Evolutionary conservation across 495 filamentous ascomycete genomes (phyloP).

Genomic region (Lepidopterella palustris): DNA sequence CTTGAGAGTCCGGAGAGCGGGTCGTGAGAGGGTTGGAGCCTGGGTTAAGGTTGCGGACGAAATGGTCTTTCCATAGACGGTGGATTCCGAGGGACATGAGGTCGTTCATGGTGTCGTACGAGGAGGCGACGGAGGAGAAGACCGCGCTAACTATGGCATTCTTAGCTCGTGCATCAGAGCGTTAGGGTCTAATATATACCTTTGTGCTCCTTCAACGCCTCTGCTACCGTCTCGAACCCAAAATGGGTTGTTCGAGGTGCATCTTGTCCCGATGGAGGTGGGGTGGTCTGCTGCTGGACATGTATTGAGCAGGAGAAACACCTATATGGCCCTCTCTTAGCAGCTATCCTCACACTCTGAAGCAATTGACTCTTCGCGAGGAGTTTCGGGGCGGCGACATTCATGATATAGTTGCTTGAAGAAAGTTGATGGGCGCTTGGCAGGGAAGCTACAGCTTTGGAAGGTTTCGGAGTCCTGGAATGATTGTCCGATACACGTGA

Average conservation of each 20-base stretch:
- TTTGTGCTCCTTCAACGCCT: conserved; percentile 70
- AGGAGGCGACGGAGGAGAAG: conserved; percentile 91
- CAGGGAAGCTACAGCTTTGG: conserved; percentile 16
- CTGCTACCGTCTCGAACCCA: conserved; percentile 81
- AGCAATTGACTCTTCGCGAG: conserved; percentile 22
- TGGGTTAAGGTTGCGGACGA: conserved; percentile 86
- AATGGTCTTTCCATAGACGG: conserved; percentile 97
- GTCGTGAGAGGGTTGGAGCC: conserved; percentile 57
- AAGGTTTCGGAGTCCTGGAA: no score
- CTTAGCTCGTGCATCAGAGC: conserved; percentile 23
- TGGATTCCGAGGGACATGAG: conserved; percentile 97
- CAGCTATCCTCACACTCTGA: not conserved
- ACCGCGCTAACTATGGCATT: conserved; percentile 63
- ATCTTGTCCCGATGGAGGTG: conserved; percentile 22
- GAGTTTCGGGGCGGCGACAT: conserved; percentile 12
- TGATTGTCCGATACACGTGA: no score
- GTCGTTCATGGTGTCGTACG: conserved; percentile 96
- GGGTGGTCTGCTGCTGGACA: conserved; percentile 40
- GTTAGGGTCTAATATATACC: conserved; percentile 41
- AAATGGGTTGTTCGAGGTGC: conserved; percentile 73
- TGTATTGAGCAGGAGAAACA: conserved; percentile 51
- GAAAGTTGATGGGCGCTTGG: conserved; percentile 10
- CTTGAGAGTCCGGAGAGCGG: conserved; percentile 38
- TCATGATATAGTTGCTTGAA: conserved; percentile 11
- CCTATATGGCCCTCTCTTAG: conserved; percentile 37